Evolutionary conservation across 805 yeast species (phyloP), one percentile per base, ranked within the genome.

Genomic region (Saturnispora dispora): DNA sequence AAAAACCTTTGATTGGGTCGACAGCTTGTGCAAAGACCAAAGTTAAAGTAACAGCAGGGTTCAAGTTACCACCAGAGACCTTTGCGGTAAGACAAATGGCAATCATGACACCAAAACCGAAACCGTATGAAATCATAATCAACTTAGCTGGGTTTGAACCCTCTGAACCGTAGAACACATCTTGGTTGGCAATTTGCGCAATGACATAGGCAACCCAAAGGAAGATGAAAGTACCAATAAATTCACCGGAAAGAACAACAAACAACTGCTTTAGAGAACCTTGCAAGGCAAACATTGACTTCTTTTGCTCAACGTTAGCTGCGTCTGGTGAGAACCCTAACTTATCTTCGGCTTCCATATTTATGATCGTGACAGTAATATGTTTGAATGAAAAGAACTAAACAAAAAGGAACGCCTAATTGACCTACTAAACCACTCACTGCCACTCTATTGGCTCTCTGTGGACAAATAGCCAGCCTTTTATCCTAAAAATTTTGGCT

Each of bases 31-130:
- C 83, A 43, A 85, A 70, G n/a, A 81, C 76, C 63, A 88, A 71
- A 28, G 89, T 71, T 40, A 86, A 72, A 22, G 95, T 83, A 41
- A 88, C 95, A 47, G 93, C 91, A 11, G 96, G 96, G 72, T 88
- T 88, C 65, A 88, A 77, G 71, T 85, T 86, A 72, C 93, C 96
- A 62, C 96, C 96, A 39, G 93, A 84, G 54, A 88, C 78, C 66
- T 88, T 78, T 71, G 75, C 82, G 61, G 84, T 79, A 60, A 80
- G 68, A 60, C 80, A 78, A 47, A 85, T 86, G 59, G 78, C 79
- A 57, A 84, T 82, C 81, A 84, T 78, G 51, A 88, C 88, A 59
- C 88, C 83, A 63, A 85, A 84, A 57, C 96, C 96, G 70, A 87
- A 87, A 61, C 95, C 96, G 47, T 84, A 75, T 13, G 95, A 71